Base-by-base conservation (phyloP, 139 green algal genomes). In the Ettlia oleoabundans region DNA sequence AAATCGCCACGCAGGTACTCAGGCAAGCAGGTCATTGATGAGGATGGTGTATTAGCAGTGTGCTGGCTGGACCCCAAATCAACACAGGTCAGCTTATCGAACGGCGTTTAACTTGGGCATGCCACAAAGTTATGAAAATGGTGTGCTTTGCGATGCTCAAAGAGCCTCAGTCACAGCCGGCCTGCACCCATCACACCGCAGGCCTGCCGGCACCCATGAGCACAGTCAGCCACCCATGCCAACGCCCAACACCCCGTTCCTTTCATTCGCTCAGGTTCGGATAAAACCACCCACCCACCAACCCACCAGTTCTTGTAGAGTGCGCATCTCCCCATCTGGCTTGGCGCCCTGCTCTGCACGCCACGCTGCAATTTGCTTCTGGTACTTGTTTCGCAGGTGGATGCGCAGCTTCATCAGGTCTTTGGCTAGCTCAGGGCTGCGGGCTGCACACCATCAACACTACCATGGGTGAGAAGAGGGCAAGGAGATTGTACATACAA, bases 381-480 rank as follows among this genome's bases (percentile, higher is more conserved):
- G 47, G 69, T 87, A 81, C 67, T 72, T 74, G 58, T 79, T 86
- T 35, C 85, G 76, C 69, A 89, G 78, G 73, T 88, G 84, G 62
- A 78, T 84, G 47, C 77, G 82, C 74, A 78, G 68, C 51, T 84
- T 76, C 47, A 88, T 55, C 8, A 88, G 52, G 32, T 42, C 81
- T 35, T 40, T 41, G n/a, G 64, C 55, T 33, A 78, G 58, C 37
- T 88, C 81, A 19, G 62, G 72, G 82, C n/a, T 41, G 35, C 47
- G 43, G 3, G 77, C 63, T 66, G 77, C 43, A 68, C 42, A 30
- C 32, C n/a, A n/a, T n/a, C n/a, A n/a, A n/a, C n/a, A n/a, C n/a
- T n/a, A n/a, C n/a, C n/a, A n/a, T n/a, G n/a, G n/a, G n/a, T n/a
- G n/a, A n/a, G n/a, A n/a, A n/a, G n/a, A n/a, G n/a, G n/a, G n/a